phyloP scores from a whole-genome alignment of 2,329 filamentous ascomycete species.

The Raffaelea ambrosiae region DNA sequence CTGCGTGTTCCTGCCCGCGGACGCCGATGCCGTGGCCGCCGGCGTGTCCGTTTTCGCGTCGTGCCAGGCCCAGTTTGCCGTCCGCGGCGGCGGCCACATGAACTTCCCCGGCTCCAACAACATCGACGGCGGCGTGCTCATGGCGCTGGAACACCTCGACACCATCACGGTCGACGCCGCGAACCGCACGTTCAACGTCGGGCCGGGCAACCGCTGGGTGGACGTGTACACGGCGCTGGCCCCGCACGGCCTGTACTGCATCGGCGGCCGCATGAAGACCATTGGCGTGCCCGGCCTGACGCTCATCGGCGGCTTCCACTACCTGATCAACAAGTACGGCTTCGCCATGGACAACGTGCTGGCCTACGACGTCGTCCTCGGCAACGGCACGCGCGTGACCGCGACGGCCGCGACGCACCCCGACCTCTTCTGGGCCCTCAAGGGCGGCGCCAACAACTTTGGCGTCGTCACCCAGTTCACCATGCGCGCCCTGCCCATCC shows the following conservation, averaged over 20 bases:
- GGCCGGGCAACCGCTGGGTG: slow-evolving; percentile 27
- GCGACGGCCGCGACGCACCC: slow-evolving; percentile 23
- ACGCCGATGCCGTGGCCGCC: slow-evolving; percentile 16
- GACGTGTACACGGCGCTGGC: slow-evolving; percentile 27
- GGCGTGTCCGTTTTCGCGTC: slow-evolving; percentile 15
- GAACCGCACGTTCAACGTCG: slow-evolving; percentile 21
- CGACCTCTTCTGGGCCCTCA: slow-evolving; percentile 32
- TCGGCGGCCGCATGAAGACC: slow-evolving; percentile 24
- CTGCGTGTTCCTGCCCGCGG: slow-evolving; percentile 21
- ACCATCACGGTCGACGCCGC: slow-evolving; percentile 19
- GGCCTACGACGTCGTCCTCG: slow-evolving; percentile 30
- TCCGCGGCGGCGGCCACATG: slow-evolving; percentile 29
- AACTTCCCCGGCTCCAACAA: slow-evolving; percentile 24
- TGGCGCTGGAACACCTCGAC: slow-evolving; percentile 26
- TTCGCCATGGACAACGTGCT: slow-evolving; percentile 28
- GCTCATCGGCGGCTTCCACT: slow-evolving; percentile 28
- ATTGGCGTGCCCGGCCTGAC: slow-evolving; percentile 27
- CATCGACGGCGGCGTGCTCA: slow-evolving; percentile 26
- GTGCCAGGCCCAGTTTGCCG: slow-evolving; percentile 22
- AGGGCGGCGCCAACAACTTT: slow-evolving; percentile 33
- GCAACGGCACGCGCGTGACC: slow-evolving; percentile 26
- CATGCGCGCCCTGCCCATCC: slow-evolving; percentile 10
- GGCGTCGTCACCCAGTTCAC: no score
- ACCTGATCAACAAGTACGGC: slow-evolving; percentile 18
- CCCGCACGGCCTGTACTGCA: slow-evolving; percentile 20